Base-by-base conservation (phyloP, 208 protist species). In the Trypanosoma mega region DNA sequence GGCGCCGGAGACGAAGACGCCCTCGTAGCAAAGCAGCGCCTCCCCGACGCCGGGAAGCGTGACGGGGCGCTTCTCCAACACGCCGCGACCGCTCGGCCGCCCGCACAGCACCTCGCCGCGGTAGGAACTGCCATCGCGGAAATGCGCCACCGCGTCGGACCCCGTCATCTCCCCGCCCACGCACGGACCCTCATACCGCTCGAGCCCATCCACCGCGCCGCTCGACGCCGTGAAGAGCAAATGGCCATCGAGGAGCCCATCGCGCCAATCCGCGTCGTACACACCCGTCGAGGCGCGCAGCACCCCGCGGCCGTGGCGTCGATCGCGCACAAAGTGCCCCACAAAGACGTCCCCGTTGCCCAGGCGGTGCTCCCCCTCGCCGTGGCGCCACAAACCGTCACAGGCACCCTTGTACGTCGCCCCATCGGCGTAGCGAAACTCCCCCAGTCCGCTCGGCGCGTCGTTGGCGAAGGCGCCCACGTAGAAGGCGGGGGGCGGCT, bases 371-470 rank as follows among this genome's bases (percentile, higher is more conserved):
- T 78, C 75, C 0, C 87, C 87, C 18, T 78, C 58, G 16, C 87
- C 87, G 36, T 86, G 61, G 24, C 83, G 79, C 44, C 67, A 53
- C 24, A 59, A 72, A 16, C 52, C 74, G 16, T 76, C 71, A 47
- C 74, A 76, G 4, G 63, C 75, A 2, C 87, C 87, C 0, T 5
- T 18, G 61, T 94, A 94, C 55, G 21, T 59, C 48, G 76, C 80
- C 12, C 83, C 81, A 50, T 94, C 83, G 16, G 73, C 69, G 69
- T 94, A 94, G 18, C 50, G 44, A 14, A 94, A 44, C 55, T 80
- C 73, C 4, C 64, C 83, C 12, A 24, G 29, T 12, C 69, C 72
- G 0, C 33, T 29, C 2, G 82, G 68, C 16, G 55, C 43, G 61
- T 88, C 79, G 24, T 76, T 39, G 26, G 76, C 44, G 70, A 94